Conservation (phyloP, 768 basidiomycete genomes). For the Boletus sensibilis region DNA sequence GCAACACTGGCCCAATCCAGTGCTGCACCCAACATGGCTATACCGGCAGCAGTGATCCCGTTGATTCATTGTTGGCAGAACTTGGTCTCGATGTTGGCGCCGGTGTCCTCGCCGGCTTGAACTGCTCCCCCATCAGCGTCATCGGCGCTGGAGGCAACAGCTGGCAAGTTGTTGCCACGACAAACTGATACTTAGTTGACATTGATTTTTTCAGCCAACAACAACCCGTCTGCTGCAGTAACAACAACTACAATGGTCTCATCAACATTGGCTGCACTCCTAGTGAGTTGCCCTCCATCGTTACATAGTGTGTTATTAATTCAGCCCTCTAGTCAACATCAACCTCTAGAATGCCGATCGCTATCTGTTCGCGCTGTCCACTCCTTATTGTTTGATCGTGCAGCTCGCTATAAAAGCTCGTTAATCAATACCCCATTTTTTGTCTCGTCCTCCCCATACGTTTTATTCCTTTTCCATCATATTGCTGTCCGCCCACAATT, state of each 20-base stretch:
- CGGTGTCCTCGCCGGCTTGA: slow-evolving; percentile 23
- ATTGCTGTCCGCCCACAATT: neutral
- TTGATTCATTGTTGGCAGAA: neutral
- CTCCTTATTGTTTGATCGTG: slow-evolving; percentile 17
- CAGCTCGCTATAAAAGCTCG: neutral
- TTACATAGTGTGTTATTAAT: neutral
- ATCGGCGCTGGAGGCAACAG: neutral
- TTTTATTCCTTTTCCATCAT: neutral
- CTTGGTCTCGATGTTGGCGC: fast-evolving
- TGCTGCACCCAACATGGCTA: slow-evolving; percentile 17
- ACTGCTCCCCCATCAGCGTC: slow-evolving; percentile 32
- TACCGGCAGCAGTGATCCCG: too few relatives aligned
- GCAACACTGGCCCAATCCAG: slow-evolving; percentile 16
- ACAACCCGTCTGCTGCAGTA: slow-evolving; percentile 41
- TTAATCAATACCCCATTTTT: slow-evolving; percentile 19
- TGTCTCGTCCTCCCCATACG: neutral
- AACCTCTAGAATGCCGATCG: neutral
- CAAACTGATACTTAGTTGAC: neutral
- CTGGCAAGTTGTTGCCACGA: slow-evolving; percentile 16
- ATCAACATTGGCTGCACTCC: slow-evolving; percentile 41
- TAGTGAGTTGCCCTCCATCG: slow-evolving; percentile 22
- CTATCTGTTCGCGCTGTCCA: slow-evolving; percentile 4
- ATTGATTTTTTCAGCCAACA: slow-evolving; percentile 20
- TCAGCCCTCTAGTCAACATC: too few relatives aligned
- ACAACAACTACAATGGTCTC: slow-evolving; percentile 36